Conservation (phyloP, 2,329 filamentous ascomycete genomes). For the Aspergillus oerlinghausenensis region DNA sequence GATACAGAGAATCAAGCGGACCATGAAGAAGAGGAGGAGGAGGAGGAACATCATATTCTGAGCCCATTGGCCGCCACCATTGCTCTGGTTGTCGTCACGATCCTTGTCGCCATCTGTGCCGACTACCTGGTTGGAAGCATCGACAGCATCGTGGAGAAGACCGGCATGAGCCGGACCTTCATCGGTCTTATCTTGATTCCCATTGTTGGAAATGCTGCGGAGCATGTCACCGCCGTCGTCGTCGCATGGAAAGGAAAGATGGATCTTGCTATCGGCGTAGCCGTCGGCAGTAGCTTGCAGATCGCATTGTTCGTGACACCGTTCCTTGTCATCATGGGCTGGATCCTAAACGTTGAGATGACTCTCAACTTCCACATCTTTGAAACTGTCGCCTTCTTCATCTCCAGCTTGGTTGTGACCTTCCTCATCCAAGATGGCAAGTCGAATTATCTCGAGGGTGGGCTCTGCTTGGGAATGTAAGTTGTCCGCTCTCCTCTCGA, state of each 20-base stretch:
- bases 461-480: conserved; percentile 60
- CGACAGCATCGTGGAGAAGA: conserved; percentile 63
- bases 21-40: conserved; percentile 42
- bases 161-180: conserved; percentile 72
- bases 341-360: conserved; percentile 70
- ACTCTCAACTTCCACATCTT: conserved; percentile 77
- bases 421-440: conserved; percentile 75
- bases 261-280: conserved; percentile 68
- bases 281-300: conserved; percentile 76
- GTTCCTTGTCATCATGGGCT: conserved; percentile 73
- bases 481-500: conserved; percentile 19
- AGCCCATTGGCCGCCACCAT: conserved; percentile 59
- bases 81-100: conserved; percentile 65
- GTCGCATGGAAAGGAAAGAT: conserved; percentile 71
- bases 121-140: conserved; percentile 75
- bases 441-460: conserved; percentile 78
- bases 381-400: conserved; percentile 71
- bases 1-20: conserved; percentile 40
- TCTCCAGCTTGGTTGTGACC: conserved; percentile 69
- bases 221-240: conserved; percentile 76
- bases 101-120: conserved; percentile 68
- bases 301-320: conserved; percentile 79
- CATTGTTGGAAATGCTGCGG: conserved; percentile 74
- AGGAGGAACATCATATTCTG: conserved; percentile 47
- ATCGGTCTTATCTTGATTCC: conserved; percentile 75